phyloP scores from a whole-genome alignment of 1,284 basidiomycete genomes.

The Rhodotorula sp. region DNA sequence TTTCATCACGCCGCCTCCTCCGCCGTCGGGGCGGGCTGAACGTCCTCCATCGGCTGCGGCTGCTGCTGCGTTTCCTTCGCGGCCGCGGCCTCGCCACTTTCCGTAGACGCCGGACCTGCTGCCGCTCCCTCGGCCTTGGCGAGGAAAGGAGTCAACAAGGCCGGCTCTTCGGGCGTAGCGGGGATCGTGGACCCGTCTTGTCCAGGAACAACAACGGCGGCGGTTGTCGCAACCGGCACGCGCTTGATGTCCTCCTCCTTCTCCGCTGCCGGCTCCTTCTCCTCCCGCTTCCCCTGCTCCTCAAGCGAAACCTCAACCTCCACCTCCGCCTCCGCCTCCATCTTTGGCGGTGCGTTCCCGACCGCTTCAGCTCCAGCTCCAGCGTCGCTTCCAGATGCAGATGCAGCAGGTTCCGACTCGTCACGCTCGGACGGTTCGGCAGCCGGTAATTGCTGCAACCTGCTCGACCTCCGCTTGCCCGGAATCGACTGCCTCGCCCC shows the following conservation, averaged over 20 bases:
- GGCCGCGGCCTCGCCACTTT: background rate
- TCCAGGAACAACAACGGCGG: too few species aligned
- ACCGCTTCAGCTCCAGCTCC: too few species aligned
- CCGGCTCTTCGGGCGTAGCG: background rate
- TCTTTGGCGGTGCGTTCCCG: too few species aligned
- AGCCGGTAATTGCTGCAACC: slow-evolving; percentile 9
- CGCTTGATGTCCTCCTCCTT: background rate
- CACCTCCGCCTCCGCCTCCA: background rate
- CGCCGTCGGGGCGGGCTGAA: background rate
- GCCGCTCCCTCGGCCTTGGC: background rate
- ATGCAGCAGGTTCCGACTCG: background rate
- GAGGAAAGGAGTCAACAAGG: background rate
- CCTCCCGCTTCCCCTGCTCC: background rate
- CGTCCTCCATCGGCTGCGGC: background rate
- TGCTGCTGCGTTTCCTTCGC: background rate
- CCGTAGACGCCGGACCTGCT: background rate
- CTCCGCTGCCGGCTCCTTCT: background rate
- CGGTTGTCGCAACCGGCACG: background rate
- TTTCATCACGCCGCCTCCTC: too few species aligned
- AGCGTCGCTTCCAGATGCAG: too few species aligned
- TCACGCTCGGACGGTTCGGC: background rate
- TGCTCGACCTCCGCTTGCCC: slow-evolving; percentile 22
- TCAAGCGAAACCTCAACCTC: background rate
- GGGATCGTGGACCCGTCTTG: background rate
- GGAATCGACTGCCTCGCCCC: background rate